Base-by-base conservation (phyloP, 768 basidiomycete genomes). In the Collybiopsis luxurians region DNA sequence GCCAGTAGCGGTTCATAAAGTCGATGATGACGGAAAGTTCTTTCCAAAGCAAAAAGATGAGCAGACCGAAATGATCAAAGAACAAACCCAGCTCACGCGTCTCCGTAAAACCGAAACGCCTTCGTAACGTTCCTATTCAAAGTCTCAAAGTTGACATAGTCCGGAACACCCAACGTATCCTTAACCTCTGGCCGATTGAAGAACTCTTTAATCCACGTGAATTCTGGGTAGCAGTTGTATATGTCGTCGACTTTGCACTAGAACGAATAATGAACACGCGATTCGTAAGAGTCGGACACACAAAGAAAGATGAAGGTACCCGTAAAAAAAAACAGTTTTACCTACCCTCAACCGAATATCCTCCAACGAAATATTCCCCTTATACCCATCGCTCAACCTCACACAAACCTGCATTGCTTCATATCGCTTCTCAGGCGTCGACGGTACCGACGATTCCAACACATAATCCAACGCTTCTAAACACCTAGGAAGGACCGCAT, bases 1-100 rank as follows among this genome's bases (percentile, higher is more conserved):
- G 56, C 19, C 15, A 70, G 63, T 26, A 72, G 59, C 1, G 67
- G 68, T 24, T 46, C 55, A 44, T 67, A 69, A 2, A 71, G 54
- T 2, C 62, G 56, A 48, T 70, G 54, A 21, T 60, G 38, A 7
- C 57, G 62, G 21, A 61, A 57, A 24, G 64, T 27, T 45, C 66
- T 61, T 50, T 21, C 28, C n/a, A 4, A 13, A 26, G 11, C 10
- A 21, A 23, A 3, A 15, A 11, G 23, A 28, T 11, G 12, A 9
- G 11, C 21, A 46, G 30, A 28, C n/a, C 26, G 9, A 7, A 7
- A 28, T 24, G 4, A n/a, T 3, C 15, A 19, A 23, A 2, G 30
- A 55, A 17, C 23, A 17, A 9, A 49, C 63, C n/a, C n/a, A n/a
- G n/a, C n/a, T 44, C 46, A 69, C 67, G 53, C 54, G 46, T 69